Evolutionary conservation across 768 basidiomycete genomes (phyloP), one percentile per base, ranked within the genome.

Genomic region (Xerocomellus chrysenteron): DNA sequence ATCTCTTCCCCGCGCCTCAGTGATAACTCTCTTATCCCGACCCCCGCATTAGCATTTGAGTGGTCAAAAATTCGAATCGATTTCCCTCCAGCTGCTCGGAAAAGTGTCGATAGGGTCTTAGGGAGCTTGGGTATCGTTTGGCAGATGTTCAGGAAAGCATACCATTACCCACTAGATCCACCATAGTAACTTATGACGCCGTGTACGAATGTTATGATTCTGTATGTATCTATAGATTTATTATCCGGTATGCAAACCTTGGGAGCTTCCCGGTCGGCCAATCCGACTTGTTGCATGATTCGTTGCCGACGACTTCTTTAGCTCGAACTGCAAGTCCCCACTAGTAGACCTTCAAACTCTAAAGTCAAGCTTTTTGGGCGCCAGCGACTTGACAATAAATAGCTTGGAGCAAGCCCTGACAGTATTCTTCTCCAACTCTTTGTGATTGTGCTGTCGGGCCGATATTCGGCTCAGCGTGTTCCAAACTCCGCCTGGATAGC

Each of bases 151-250:
- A 64, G 69, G 56, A 73, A 60, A 59, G 68, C 46, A 32, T 73
- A 73, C 37, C 71, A 73, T 57, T 73, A 73, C 54, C 71, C 71
- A 36, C 62, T 73, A 14, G 73, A 73, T 55, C 71, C 71, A 24
- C 73, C 71, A 16, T 65, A 62, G 68, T n/a, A 10, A 36, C 36
- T 47, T 16, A 16, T 26, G 2, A 50, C 19, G 26, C 21, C 17
- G 39, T 60, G 49, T 59, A 55, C 52, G 52, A 57, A 39, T 57
- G 42, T 40, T 60, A 36, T 55, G 28, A 46, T 49, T 40, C 44
- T 17, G 12, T 47, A 28, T 66, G 59, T 64, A 61, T 67, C 44
- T 32, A 7, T 59, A 63, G 50, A 53, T 11, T 53, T 42, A n/a
- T 19, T 26, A 28, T 50, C 14, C 13, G 7, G 14, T n/a, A 46